These are phyloP conservation scores for Lecanicillium sp. DNA, from an alignment of 2,329 filamentous ascomycete species.

Conservation along the genomic window DNA sequence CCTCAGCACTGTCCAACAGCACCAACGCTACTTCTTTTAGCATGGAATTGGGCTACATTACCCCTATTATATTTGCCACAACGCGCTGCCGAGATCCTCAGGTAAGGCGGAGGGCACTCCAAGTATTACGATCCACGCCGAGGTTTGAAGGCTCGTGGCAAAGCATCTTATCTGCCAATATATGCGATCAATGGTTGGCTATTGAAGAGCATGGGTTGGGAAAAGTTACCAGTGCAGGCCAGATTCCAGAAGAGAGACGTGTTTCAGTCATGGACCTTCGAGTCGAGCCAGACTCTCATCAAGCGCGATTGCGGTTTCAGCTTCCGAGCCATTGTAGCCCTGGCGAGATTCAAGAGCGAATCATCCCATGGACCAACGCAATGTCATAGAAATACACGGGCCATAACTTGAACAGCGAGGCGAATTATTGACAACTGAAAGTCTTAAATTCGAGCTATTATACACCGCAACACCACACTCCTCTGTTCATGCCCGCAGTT, in stretches of 20 bases:
- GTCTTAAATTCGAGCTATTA: no score
- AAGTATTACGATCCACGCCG: not conserved
- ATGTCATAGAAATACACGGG: no score
- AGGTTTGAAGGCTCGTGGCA: slow-evolving; percentile 5
- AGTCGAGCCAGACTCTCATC: not conserved
- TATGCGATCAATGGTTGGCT: not conserved
- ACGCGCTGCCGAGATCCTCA: slow-evolving; percentile 3
- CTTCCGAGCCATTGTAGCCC: no score
- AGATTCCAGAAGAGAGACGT: not conserved
- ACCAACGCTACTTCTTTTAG: not conserved
- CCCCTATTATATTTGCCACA: not conserved
- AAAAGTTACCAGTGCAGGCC: not conserved
- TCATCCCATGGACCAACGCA: no score
- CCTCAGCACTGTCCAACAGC: not conserved
- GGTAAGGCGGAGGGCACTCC: slow-evolving; percentile 1
- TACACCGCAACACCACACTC: no score
- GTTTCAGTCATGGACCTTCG: slow-evolving; percentile 1
- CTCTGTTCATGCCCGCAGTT: no score
- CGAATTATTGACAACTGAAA: no score
- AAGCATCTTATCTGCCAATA: not conserved
- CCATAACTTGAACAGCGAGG: no score
- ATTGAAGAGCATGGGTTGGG: not conserved
- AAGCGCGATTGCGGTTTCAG: no score
- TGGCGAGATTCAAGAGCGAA: no score
- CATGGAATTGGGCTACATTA: slow-evolving; percentile 6